Percentiles rank a stretch among this genome's conserved stretches.
phyloP scores from a whole-genome alignment of 768 basidiomycete genomes.

The Fibroporia radiculosa region DNA sequence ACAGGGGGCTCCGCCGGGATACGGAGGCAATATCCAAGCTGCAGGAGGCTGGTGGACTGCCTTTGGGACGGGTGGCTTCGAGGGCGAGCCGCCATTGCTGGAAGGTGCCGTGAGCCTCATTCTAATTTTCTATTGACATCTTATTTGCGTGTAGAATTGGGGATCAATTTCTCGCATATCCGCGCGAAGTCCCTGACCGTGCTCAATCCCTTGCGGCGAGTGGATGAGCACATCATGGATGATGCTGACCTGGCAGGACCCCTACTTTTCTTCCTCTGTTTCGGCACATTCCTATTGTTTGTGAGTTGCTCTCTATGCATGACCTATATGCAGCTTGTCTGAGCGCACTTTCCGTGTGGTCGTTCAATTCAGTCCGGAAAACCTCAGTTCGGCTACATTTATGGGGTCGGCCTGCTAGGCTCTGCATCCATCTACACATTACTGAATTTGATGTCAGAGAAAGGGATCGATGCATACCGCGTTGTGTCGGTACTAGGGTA shows the following conservation, averaged over 20 bases:
- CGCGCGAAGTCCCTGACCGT: constrained; percentile 91
- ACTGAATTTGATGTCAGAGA: constrained; percentile 94
- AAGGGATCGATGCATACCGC: constrained; percentile 92
- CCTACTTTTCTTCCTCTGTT: constrained; percentile 90
- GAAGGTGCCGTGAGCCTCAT: constrained; percentile 59
- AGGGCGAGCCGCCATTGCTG: constrained; percentile 91
- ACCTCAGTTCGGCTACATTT: constrained; percentile 97
- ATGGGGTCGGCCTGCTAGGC: constrained; percentile 95
- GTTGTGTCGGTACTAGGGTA: constrained; percentile 94
- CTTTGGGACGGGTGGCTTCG: constrained; percentile 91
- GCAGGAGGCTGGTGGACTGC: constrained; percentile 89
- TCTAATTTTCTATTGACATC: too few species aligned
- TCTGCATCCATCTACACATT: constrained; percentile 88
- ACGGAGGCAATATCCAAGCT: constrained; percentile 67
- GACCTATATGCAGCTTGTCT: too few species aligned
- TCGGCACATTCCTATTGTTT: constrained; percentile 85
- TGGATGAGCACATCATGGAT: constrained; percentile 96
- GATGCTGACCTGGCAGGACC: constrained; percentile 98
- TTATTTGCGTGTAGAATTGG: constrained; percentile 58
- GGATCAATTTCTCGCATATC: constrained; percentile 97
- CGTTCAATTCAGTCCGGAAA: constrained; percentile 98
- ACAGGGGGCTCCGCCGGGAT: constrained; percentile 38
- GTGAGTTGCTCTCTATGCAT: constrained; percentile 43
- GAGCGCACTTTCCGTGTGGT: too few species aligned
- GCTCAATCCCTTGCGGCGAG: constrained; percentile 78